phyloP scores from a whole-genome alignment of 2,329 filamentous ascomycete genomes.

The Cercospora sp. region DNA sequence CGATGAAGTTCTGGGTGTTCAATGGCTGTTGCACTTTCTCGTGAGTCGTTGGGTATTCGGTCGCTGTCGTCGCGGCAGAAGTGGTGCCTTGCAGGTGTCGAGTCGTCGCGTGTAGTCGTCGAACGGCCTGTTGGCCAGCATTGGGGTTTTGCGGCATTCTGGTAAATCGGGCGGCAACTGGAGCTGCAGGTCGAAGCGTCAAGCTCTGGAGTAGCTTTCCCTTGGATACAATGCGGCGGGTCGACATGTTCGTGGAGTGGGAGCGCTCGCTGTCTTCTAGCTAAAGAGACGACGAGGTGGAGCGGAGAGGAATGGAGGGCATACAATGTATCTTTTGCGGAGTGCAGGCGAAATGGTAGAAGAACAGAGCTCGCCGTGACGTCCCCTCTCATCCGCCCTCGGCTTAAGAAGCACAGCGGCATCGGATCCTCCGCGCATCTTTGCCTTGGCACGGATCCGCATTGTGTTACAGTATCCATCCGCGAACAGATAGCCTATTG shows the following conservation, averaged over 20 bases:
- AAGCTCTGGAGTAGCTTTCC: conserved; percentile 44
- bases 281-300: conserved; percentile 16
- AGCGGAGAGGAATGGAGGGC: neutral
- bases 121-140: conserved; percentile 44
- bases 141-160: conserved; percentile 39
- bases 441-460: conserved; percentile 2
- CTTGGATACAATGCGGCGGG: conserved; percentile 47
- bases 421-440: neutral
- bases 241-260: conserved; percentile 41
- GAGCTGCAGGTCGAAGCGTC: conserved; percentile 41
- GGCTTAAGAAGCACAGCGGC: conserved; percentile 7
- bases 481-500: neutral
- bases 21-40: conserved; percentile 66
- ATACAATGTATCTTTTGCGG: neutral
- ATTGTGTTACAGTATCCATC: neutral
- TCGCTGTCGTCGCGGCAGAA: conserved; percentile 51
- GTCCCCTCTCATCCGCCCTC: conserved; percentile 8
- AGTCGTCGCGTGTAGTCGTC: conserved; percentile 58
- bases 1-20: conserved; percentile 77
- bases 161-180: conserved; percentile 39
- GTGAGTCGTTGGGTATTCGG: conserved; percentile 69
- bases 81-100: conserved; percentile 56
- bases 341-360: neutral
- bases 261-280: conserved; percentile 18
- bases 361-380: neutral